Conservation (phyloP, 2,329 filamentous ascomycete genomes). For the Cercospora zeae-maydis region DNA sequence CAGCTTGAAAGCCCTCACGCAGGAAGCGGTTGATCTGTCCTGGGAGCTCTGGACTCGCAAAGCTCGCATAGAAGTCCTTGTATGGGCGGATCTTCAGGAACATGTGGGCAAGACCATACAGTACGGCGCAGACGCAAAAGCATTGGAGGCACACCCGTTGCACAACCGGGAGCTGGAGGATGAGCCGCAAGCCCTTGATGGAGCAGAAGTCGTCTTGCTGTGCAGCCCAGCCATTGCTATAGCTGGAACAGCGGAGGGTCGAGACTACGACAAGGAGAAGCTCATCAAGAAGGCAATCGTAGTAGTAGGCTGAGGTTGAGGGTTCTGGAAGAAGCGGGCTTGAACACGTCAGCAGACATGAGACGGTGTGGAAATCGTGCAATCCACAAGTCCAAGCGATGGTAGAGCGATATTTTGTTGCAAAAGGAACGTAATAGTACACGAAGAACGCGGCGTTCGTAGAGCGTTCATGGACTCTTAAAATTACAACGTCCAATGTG, state of each 20-base stretch:
- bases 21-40: constrained; percentile 12
- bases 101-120: not conserved
- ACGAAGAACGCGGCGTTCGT: too few relatives aligned
- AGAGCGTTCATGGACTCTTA: too few relatives aligned
- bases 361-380: too few relatives aligned
- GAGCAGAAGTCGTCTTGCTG: constrained; percentile 1
- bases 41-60: constrained; percentile 14
- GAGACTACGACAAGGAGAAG: not conserved
- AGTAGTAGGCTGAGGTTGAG: constrained; percentile 12
- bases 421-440: too few relatives aligned
- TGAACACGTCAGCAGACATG: too few relatives aligned
- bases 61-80: not conserved
- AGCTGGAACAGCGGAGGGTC: constrained; percentile 10
- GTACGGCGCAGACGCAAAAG: not conserved
- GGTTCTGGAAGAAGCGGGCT: not conserved
- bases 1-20: too few relatives aligned
- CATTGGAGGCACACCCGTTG: constrained; percentile 1
- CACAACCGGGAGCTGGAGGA: constrained; percentile 10
- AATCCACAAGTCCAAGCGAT: too few relatives aligned
- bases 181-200: constrained; percentile 9
- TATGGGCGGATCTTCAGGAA: not conserved
- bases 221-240: constrained; percentile 8
- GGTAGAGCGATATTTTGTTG: too few relatives aligned
- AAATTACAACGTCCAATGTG: not conserved
- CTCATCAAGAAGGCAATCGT: constrained; percentile 14